These are phyloP conservation scores for Fusarium sp. DNA, from an alignment of 2,329 filamentous ascomycete species.

Conservation along the genomic window DNA sequence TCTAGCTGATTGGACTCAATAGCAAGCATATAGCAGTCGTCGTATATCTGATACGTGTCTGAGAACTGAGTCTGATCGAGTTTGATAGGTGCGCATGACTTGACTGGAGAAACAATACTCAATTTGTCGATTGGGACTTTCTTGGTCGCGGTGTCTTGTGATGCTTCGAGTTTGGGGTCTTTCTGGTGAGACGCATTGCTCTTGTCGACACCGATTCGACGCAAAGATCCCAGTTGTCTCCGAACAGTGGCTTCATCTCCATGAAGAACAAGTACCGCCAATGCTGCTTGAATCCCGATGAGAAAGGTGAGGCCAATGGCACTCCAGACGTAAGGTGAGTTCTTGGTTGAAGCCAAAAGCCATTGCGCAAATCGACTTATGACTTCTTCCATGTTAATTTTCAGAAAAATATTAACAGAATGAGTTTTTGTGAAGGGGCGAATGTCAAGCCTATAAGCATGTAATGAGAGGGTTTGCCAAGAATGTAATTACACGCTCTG, in stretches of 20 bases:
- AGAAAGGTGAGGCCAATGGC: constrained; percentile 19
- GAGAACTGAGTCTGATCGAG: accelerated
- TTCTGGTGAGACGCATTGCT: accelerated
- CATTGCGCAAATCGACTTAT: accelerated
- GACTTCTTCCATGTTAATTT: not conserved
- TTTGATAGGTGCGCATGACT: not conserved
- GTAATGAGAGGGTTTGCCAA: not conserved
- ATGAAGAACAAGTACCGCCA: constrained; percentile 11
- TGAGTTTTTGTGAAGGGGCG: not conserved
- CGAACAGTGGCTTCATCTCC: constrained; percentile 20
- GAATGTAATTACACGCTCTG: accelerated
- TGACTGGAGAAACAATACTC: not conserved
- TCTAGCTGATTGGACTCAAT: not conserved
- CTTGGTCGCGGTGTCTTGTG: not conserved
- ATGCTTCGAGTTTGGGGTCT: accelerated
- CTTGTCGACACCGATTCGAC: not conserved
- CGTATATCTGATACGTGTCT: accelerated
- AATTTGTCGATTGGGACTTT: accelerated
- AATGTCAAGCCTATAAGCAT: not conserved
- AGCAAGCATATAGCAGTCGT: not conserved
- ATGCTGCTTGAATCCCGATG: constrained; percentile 6
- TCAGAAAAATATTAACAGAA: too few relatives aligned
- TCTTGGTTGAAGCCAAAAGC: not conserved
- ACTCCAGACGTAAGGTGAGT: constrained; percentile 21
- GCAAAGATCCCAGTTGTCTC: not conserved